Evolutionary conservation across 768 basidiomycete genomes (phyloP).

Genomic region (Trametes cubensis): DNA sequence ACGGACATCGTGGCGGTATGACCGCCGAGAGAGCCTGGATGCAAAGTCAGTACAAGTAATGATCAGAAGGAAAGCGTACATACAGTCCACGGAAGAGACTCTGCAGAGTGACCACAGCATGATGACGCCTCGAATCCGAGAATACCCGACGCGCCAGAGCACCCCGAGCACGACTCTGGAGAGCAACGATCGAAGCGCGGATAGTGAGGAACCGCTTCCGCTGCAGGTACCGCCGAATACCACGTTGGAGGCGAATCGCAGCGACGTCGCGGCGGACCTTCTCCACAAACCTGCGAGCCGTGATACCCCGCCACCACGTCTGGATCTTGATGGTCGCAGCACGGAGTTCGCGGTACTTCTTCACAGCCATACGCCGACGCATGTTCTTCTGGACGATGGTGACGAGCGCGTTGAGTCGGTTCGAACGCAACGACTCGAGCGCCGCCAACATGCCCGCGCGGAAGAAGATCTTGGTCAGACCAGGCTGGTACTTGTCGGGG

Average conservation of each 20-base stretch:
- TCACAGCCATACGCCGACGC: slow-evolving; percentile 81
- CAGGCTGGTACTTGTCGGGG: slow-evolving; percentile 95
- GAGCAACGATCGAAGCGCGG: slow-evolving; percentile 60
- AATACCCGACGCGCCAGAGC: slow-evolving; percentile 65
- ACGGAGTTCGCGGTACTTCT: slow-evolving; percentile 73
- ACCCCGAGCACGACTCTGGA: slow-evolving; percentile 88
- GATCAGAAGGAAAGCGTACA: slow-evolving; percentile 35
- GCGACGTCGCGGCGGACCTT: slow-evolving; percentile 72
- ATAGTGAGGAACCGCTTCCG: slow-evolving; percentile 68
- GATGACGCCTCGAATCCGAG: slow-evolving; percentile 53
- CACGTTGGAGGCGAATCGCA: slow-evolving; percentile 76
- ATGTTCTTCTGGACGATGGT: slow-evolving; percentile 99
- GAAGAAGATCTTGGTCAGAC: slow-evolving; percentile 98
- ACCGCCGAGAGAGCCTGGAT: slow-evolving; percentile 55
- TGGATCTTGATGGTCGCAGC: slow-evolving; percentile 82
- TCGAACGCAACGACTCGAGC: slow-evolving; percentile 87
- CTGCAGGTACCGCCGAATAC: slow-evolving; percentile 72
- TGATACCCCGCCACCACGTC: slow-evolving; percentile 90
- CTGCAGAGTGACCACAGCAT: slow-evolving; percentile 77
- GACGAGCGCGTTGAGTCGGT: slow-evolving; percentile 86
- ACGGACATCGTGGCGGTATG: slow-evolving; percentile 60
- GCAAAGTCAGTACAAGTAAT: slow-evolving; percentile 14
- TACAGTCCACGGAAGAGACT: slow-evolving; percentile 88
- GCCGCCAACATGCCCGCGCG: slow-evolving; percentile 98
- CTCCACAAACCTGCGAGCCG: slow-evolving; percentile 73